Evolutionary conservation across 495 filamentous ascomycete genomes (phyloP).

Genomic region (Talaromyces ruber): DNA sequence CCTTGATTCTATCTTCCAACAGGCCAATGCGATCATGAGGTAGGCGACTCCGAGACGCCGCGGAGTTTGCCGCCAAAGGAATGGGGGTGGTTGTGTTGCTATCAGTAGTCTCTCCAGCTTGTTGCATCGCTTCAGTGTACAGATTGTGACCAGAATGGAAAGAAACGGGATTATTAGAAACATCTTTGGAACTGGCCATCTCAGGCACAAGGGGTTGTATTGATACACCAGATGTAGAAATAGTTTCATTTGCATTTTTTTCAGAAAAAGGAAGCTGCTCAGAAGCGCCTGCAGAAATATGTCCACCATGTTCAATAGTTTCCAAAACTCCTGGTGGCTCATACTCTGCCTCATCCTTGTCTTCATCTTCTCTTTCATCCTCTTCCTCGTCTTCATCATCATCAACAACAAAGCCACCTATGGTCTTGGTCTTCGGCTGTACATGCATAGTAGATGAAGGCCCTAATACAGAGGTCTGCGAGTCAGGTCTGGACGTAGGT

Average conservation of each 20-base stretch:
- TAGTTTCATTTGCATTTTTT: conserved; percentile 48
- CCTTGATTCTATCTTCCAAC: conserved; percentile 79
- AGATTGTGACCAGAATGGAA: conserved; percentile 31
- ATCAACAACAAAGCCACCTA: conserved; percentile 74
- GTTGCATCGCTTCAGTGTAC: conserved; percentile 32
- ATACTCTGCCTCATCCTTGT: conserved; percentile 45
- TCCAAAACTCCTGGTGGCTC: conserved; percentile 45
- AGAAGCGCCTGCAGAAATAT: conserved; percentile 36
- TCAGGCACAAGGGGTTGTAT: conserved; percentile 44
- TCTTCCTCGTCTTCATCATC: conserved; percentile 42
- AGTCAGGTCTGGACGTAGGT: conserved; percentile 26
- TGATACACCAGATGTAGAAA: conserved; percentile 51
- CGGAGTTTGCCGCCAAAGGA: conserved; percentile 27
- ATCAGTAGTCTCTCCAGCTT: conserved; percentile 24
- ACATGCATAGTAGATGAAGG: conserved; percentile 23
- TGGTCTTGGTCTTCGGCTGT: conserved; percentile 55
- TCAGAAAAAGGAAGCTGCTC: conserved; percentile 44
- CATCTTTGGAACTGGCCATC: conserved; percentile 43
- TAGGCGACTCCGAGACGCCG: conserved; percentile 46
- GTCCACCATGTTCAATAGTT: conserved; percentile 33
- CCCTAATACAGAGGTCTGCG: conserved; percentile 29
- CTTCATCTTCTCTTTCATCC: conserved; percentile 24
- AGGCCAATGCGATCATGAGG: conserved; percentile 75
- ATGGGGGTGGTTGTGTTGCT: conserved; percentile 31
- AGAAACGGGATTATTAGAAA: conserved; percentile 44